These are phyloP conservation scores for Claviceps fusiformis DNA, from an alignment of 2,329 filamentous ascomycete genomes.

Conservation along the genomic window DNA sequence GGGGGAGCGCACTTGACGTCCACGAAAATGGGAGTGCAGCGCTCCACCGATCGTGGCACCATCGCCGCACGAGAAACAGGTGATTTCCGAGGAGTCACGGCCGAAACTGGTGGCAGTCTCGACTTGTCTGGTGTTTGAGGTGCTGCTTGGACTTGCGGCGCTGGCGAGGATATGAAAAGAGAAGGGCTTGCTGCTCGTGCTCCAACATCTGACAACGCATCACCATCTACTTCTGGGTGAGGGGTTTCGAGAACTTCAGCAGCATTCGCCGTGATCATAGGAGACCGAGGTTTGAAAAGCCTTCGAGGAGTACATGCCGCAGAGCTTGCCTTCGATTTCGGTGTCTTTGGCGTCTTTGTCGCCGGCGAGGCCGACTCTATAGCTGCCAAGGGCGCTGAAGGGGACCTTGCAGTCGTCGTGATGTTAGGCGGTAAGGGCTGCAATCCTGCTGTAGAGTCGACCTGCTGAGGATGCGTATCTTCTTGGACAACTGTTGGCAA, in stretches of 20 bases:
- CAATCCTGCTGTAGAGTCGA: not conserved
- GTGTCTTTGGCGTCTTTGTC: not conserved
- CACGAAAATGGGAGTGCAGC: slow-evolving; percentile 5
- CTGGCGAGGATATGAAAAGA: slow-evolving; percentile 1
- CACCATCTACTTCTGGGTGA: not conserved
- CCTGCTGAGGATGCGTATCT: not conserved
- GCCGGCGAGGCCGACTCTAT: not conserved
- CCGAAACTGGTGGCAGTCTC: not conserved
- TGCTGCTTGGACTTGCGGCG: not conserved
- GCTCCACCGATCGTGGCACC: slow-evolving; percentile 4
- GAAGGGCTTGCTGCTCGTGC: not conserved
- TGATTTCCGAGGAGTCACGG: not conserved
- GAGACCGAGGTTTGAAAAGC: not conserved
- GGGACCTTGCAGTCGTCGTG: not conserved
- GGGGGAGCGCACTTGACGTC: not conserved
- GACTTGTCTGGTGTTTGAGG: slow-evolving; percentile 3
- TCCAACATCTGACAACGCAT: not conserved
- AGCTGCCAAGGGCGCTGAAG: not conserved
- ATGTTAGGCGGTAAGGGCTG: not conserved
- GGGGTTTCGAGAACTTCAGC: not conserved
- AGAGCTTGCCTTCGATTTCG: not conserved
- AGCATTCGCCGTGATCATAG: not conserved
- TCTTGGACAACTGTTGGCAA: not conserved
- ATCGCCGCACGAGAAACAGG: not conserved
- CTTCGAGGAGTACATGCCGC: not conserved